Evolutionary conservation across 1,139 yeast species (phyloP).

Genomic region (Cylindricascospora bacillispora): DNA sequence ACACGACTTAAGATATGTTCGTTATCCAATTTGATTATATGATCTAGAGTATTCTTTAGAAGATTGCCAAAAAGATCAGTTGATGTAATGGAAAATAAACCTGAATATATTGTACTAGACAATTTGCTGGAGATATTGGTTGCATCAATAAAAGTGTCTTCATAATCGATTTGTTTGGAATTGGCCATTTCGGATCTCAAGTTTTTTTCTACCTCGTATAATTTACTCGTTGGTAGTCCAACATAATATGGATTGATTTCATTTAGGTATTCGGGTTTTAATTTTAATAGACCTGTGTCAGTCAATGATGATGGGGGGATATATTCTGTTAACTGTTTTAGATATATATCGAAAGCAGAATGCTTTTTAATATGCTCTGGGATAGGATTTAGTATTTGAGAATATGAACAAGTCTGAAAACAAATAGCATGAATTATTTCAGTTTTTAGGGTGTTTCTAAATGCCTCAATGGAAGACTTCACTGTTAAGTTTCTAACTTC

Average conservation of each 20-base stretch:
- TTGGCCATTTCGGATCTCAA: constrained; percentile 24
- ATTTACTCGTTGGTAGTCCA: constrained; percentile 62
- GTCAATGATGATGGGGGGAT: constrained; percentile 50
- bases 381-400: constrained; percentile 53
- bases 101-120: constrained; percentile 28
- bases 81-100: constrained; percentile 37
- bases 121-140: constrained; percentile 24
- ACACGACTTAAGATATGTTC: constrained; percentile 48
- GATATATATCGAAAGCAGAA: constrained; percentile 57
- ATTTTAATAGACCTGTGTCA: constrained; percentile 56
- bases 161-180: constrained; percentile 27
- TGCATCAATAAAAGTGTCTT: constrained; percentile 42
- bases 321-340: constrained; percentile 48
- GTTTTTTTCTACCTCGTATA: constrained; percentile 55
- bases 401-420: constrained; percentile 58
- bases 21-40: constrained; percentile 30
- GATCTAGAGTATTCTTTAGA: constrained; percentile 36
- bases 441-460: constrained; percentile 39
- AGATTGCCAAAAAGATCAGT: constrained; percentile 42
- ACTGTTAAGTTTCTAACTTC: constrained; percentile 54
- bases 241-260: constrained; percentile 72
- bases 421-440: constrained; percentile 75
- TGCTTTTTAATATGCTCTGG: constrained; percentile 69
- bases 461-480: constrained; percentile 37
- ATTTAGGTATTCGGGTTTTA: constrained; percentile 44